Base-by-base conservation (phyloP, 139 green algal species). In the Closterium sp. region DNA sequence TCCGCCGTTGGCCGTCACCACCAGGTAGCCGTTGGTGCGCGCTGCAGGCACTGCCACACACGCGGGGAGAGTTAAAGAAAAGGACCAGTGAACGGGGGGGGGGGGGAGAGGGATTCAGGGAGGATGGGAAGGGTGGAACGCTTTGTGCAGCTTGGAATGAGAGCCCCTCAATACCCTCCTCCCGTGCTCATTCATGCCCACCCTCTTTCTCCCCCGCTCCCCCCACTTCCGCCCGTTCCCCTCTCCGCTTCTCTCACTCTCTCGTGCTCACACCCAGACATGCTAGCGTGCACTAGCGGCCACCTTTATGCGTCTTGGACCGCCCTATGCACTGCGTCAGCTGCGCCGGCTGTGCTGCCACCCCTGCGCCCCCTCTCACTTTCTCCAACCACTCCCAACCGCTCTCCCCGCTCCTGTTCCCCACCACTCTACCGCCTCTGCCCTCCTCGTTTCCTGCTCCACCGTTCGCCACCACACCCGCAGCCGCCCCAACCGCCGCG, bases 1-100 rank as follows among this genome's bases (percentile, higher is more conserved):
- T 35, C 89, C 89, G 0, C 89, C 89, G 36, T 91, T 91, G 34
- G 89, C 89, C n/a, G 89, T 91, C 3, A 91, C 89, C 0, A 91
- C 64, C 23, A 91, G 69, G 31, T 91, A 91, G 23, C 89, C 89
- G 25, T 90, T 90, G 69, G 32, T 84, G 32, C 64, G 31, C 7
- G 34, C 2, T 8, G 34, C 87, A 33, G 87, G 87, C 30, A 55
- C 89, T 91, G 89, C 31, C 81, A 86, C 81, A 86, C n/a, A 23
- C n/a, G 81, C 16, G 5, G 43, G 1, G 43, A 69, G 43, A n/a
- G n/a, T n/a, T n/a, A n/a, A n/a, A n/a, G 43, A 69, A 69, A 69
- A 2, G 7, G 43, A 69, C 7, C n/a, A n/a, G 23, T 69, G 43
- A 25, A 25, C 1, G 43, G 43, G 43, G 43, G 43, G 9, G 23